Conservation (phyloP, 345 rosid species). For the Cardamine chenopodiifolia region DNA sequence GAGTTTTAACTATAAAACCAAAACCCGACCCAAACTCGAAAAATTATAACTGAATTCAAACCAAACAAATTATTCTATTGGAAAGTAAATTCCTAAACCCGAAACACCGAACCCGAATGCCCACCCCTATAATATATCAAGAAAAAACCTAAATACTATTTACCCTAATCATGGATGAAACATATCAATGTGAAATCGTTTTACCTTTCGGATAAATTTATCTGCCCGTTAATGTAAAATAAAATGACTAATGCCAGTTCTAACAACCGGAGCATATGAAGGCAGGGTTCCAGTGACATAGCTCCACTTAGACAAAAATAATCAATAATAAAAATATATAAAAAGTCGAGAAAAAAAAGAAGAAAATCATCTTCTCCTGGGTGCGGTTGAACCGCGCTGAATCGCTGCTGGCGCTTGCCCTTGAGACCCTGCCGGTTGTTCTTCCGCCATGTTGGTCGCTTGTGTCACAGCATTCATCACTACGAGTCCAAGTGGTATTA, state of each 20-base stretch:
- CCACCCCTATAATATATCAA: too few species aligned
- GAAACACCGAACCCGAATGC: too few species aligned
- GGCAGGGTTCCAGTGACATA: not conserved
- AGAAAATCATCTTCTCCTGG: not conserved
- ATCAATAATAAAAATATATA: not conserved
- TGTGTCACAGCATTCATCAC: slow-evolving; percentile 93
- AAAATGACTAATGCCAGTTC: not conserved
- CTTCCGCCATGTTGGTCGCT: slow-evolving; percentile 86
- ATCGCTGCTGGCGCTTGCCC: not conserved
- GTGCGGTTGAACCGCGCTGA: not conserved
- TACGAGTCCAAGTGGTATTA: slow-evolving; percentile 88
- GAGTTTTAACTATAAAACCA: too few species aligned
- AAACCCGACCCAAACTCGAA: too few species aligned
- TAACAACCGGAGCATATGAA: not conserved
- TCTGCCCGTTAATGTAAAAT: not conserved
- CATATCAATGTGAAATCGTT: not conserved
- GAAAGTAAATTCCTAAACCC: too few species aligned
- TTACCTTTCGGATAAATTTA: not conserved
- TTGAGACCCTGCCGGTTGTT: slow-evolving; percentile 44
- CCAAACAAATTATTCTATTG: too few species aligned
- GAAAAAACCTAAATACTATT: too few species aligned
- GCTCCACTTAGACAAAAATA: not conserved
- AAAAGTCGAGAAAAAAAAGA: not conserved
- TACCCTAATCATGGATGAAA: not conserved
- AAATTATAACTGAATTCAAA: too few species aligned